Evolutionary conservation across 2,329 filamentous ascomycete genomes (phyloP), one percentile per base, ranked within the genome.

Genomic region (Cytospora paraplurivora): DNA sequence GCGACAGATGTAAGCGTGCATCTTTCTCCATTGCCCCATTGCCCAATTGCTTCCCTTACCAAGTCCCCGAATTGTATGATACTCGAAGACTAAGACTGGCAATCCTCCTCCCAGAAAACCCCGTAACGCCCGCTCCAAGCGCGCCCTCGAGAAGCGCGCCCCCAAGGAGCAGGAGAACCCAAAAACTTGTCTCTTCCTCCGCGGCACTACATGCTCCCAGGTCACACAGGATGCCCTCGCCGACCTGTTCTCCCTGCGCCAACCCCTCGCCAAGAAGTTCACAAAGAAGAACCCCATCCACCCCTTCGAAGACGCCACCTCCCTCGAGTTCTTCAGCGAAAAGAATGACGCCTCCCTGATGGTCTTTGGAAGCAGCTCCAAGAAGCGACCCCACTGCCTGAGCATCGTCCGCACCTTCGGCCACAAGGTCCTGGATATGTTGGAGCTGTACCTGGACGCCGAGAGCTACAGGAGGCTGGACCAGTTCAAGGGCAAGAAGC

Each of bases 221-320:
- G 80, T 95, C 56, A 82, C 93, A 63, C 88, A 96, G 77, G 89
- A 94, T 70, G 91, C 92, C 63, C 82, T 97, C 67, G 89, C 87
- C 69, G 95, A 97, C 72, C 85, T 99, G 62, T 86, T 92, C 77
- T 85, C 91, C 56, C 82, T 99, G 73, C 93, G 94, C 71, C 88
- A 90, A 72, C 93, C 93, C 2, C 84, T 94, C 66, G 88, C 89
- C 68, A 89, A 96, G 77, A 93, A 93, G 70, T 97, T 99, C 81
- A 91, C 88, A 78, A 99, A 98, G 85, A 98, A 98, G 82, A 99
- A 99, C 78, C 84, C 88, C 70, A 90, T 97, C 71, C 93, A 95
- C 77, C 95, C 95, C 2, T 99, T 99, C 77, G 94, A 97, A 76
- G 93, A 96, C 75, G 81, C 90, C 68, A 82, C 89, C 34, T 94